phyloP scores from a whole-genome alignment of 2,329 filamentous ascomycete genomes.

The Colletotrichum tanaceti region DNA sequence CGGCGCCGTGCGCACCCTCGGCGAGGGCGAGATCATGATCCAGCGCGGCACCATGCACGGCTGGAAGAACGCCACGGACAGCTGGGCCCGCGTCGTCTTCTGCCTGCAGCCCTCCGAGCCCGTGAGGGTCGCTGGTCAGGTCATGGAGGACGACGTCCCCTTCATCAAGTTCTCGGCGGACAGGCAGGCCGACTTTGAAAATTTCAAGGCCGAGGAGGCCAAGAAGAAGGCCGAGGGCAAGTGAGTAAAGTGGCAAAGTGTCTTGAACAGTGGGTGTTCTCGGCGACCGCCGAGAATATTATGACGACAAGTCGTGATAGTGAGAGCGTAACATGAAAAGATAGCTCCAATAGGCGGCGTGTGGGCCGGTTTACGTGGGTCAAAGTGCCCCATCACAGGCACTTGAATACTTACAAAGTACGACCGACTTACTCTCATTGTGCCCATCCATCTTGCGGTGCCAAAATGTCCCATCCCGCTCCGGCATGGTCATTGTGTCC shows the following conservation, averaged over 20 bases:
- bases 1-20: conserved; percentile 53
- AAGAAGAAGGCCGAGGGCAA: conserved; percentile 21
- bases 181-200: conserved; percentile 36
- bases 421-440: too few relatives aligned
- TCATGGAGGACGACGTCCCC: conserved; percentile 36
- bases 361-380: too few relatives aligned
- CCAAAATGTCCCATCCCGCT: too few relatives aligned
- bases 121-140: conserved; percentile 38
- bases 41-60: conserved; percentile 59
- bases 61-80: conserved; percentile 40
- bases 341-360: too few relatives aligned
- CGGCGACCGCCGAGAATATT: too few relatives aligned
- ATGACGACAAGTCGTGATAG: too few relatives aligned
- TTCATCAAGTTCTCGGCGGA: conserved; percentile 34
- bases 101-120: conserved; percentile 54
- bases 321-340: too few relatives aligned
- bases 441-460: too few relatives aligned
- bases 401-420: too few relatives aligned
- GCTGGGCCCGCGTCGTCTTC: conserved; percentile 39
- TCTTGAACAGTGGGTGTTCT: too few relatives aligned
- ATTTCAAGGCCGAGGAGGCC: conserved; percentile 31
- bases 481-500: too few relatives aligned
- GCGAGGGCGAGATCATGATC: conserved; percentile 57
- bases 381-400: too few relatives aligned
- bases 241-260: background rate